Evolutionary conservation across 129 eudicot genomes (phyloP), one percentile per base, ranked within the genome.

Genomic region (Artemisia annua): DNA sequence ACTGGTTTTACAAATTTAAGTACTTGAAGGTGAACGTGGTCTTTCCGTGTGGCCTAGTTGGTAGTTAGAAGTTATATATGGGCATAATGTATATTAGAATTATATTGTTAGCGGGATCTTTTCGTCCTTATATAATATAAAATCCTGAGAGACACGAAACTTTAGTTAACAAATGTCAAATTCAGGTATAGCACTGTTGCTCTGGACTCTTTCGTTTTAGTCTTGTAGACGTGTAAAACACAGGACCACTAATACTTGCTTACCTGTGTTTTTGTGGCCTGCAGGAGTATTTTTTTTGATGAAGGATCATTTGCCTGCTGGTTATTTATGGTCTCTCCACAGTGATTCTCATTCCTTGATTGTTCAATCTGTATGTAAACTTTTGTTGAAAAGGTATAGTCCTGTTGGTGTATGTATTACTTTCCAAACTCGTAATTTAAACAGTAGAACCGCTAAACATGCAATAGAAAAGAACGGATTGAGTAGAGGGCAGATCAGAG

Each of bases 321-420:
- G 70, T 35, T 63, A 67, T 70, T 83, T 65, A 75, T 62, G 26
- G 70, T 50, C 49, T 57, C 57, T 49, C 43, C 43, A 35, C 43
- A 35, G 43, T 35, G 43, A 35, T 35, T 72, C 75, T 68, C 69
- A 91, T 91, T 88, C 84, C 85, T 91, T 88, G 35, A 82, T 84
- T 74, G 73, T 67, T 84, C 78, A 73, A 84, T 61, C 78, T 91
- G 86, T 88, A 82, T 84, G 89, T 82, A 88, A 72, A 14, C 76
- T 19, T 11, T 50, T 70, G 48, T 72, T 63, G 61, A 57, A 75
- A 76, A 67, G 78, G 86, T 81, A 73, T 71, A 78, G 75, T 68
- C 26, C 56, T 46, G 14, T 64, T 48, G 76, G 72, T 75, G 77
- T 80, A 62, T 75, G 80, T 78, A 68, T 58, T 66, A 67, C 56